phyloP scores from a whole-genome alignment of 768 basidiomycete species.

The Auricularia sp. region DNA sequence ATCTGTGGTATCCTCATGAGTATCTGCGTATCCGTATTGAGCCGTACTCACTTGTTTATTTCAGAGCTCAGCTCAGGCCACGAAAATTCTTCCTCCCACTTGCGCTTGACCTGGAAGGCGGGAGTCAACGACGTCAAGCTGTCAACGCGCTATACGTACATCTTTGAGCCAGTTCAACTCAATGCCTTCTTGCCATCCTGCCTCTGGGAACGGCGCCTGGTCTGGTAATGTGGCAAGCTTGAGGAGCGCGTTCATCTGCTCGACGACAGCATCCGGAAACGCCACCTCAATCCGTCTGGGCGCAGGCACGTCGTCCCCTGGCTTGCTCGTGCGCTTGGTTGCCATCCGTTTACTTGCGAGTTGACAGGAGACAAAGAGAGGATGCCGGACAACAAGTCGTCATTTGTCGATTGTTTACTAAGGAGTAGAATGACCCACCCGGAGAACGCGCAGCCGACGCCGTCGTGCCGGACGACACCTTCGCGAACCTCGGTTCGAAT shows the following conservation, averaged over 20 bases:
- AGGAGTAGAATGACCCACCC: no score
- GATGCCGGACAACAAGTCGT: no score
- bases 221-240: conserved; percentile 2
- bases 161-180: conserved; percentile 3
- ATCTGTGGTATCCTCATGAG: background rate
- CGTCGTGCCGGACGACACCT: no score
- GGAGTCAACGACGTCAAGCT: background rate
- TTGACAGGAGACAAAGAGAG: background rate
- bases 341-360: background rate
- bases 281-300: background rate
- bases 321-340: background rate
- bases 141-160: background rate
- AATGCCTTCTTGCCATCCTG: conserved; percentile 7
- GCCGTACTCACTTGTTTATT: conserved; percentile 1
- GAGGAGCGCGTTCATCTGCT: conserved; percentile 6
- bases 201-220: conserved; percentile 4
- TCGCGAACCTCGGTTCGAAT: no score
- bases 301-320: background rate
- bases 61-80: conserved; percentile 3
- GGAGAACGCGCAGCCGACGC: no score
- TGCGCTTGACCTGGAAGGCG: conserved; percentile 3
- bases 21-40: background rate
- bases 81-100: conserved; percentile 7
- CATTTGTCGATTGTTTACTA: no score
- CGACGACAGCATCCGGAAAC: background rate